Evolutionary conservation across 2,329 filamentous ascomycete genomes (phyloP).

Genomic region (Neofusicoccum umdonicola): DNA sequence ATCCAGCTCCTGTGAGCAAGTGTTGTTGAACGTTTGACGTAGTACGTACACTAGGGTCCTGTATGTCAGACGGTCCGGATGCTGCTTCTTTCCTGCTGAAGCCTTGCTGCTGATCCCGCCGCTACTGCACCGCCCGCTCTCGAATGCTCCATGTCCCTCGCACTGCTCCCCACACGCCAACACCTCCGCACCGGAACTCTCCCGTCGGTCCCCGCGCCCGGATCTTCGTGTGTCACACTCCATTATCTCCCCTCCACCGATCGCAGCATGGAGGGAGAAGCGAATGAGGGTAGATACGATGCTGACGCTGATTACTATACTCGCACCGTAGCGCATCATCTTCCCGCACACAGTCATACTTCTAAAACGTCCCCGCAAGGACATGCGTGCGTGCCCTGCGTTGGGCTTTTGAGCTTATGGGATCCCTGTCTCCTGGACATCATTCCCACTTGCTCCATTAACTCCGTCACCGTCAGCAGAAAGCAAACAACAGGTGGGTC

Average conservation of each 20-base stretch:
- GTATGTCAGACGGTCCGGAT: slow-evolving; percentile 5
- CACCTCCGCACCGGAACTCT: background rate
- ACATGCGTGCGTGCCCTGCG: too few species aligned
- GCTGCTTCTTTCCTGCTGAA: background rate
- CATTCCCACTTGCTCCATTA: too few species aligned
- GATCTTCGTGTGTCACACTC: background rate
- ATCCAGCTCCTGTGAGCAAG: background rate
- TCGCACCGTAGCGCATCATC: background rate
- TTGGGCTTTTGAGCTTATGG: too few species aligned
- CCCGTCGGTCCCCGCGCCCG: slow-evolving; percentile 8
- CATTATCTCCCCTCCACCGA: background rate
- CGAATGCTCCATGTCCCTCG: background rate
- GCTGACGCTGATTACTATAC: background rate
- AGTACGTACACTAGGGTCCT: background rate
- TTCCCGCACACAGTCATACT: slow-evolving; percentile 14
- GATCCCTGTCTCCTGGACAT: too few species aligned
- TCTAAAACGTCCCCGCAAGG: background rate
- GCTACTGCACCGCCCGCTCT: background rate
- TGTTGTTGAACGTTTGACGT: background rate
- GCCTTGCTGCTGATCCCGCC: slow-evolving; percentile 6
- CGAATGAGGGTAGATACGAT: background rate
- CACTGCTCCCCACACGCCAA: background rate
- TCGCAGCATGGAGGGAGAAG: background rate
- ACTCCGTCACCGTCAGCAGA: too few species aligned
- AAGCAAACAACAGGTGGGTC: too few species aligned